Conservation (phyloP, 106 monocot species). For the Dioscorea zingiberensis region DNA sequence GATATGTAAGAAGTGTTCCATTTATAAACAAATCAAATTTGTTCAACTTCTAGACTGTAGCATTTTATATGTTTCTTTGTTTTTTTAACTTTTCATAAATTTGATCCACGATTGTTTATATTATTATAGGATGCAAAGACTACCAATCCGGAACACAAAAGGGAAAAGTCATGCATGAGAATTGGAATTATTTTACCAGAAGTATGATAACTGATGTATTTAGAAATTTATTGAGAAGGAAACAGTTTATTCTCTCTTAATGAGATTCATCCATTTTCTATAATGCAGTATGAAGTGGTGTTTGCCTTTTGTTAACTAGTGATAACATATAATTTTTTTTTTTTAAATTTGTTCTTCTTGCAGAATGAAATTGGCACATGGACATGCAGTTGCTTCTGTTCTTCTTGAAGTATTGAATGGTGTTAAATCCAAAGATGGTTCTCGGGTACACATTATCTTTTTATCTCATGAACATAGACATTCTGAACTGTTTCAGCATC, state of each 20-base stretch:
- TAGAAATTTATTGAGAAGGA: too few relatives aligned
- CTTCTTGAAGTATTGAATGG: slow-evolving; percentile 52
- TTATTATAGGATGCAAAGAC: slow-evolving; percentile 37
- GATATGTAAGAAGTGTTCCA: too few relatives aligned
- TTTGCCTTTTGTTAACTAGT: not conserved
- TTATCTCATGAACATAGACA: not conserved
- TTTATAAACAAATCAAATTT: too few relatives aligned
- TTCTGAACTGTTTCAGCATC: not conserved
- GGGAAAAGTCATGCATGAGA: slow-evolving; percentile 58
- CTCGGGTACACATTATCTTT: slow-evolving; percentile 33
- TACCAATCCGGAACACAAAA: slow-evolving; percentile 22
- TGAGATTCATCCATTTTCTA: not conserved
- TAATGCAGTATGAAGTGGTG: not conserved
- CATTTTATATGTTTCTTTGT: not conserved
- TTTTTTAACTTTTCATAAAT: not conserved
- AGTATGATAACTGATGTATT: slow-evolving; percentile 22
- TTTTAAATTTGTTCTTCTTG: slow-evolving; percentile 7
- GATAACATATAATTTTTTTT: not conserved
- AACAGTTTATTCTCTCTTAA: not conserved
- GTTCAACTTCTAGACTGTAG: not conserved
- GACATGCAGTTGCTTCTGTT: too few relatives aligned
- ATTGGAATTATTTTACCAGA: too few relatives aligned
- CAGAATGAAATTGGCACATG: slow-evolving; percentile 22
- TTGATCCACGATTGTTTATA: not conserved
- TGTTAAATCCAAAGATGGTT: slow-evolving; percentile 33